Evolutionary conservation across 148 eudicot species (phyloP).

Genomic region (Camellia lanceoleosa): DNA sequence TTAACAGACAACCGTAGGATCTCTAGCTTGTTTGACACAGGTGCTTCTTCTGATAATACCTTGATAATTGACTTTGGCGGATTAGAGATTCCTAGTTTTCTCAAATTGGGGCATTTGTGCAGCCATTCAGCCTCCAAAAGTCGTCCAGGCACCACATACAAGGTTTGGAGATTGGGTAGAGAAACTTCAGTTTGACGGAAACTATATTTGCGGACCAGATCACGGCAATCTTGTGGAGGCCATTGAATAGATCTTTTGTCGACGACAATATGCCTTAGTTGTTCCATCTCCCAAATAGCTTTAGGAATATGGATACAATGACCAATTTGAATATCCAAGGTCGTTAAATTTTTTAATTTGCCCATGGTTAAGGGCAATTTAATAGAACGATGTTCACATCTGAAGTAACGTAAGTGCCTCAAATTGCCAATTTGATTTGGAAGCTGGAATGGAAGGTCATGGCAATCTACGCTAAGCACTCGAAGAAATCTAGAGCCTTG

Average conservation of each 20-base stretch:
- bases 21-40: not conserved
- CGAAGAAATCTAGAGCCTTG: not conserved
- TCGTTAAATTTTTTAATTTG: slow-evolving; percentile 4
- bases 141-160: not conserved
- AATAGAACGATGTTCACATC: not conserved
- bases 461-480: not conserved
- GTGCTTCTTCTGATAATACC: not conserved
- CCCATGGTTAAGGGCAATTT: not conserved
- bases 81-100: not conserved
- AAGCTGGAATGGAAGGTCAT: not conserved
- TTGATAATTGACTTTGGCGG: not conserved
- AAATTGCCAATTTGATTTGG: slow-evolving; percentile 12
- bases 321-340: not conserved
- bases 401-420: slow-evolving; percentile 5
- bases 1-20: not conserved
- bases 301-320: not conserved
- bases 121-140: not conserved
- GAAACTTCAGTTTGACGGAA: not conserved
- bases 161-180: slow-evolving; percentile 1
- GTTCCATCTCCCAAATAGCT: slow-evolving; percentile 1
- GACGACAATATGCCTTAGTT: slow-evolving; percentile 7
- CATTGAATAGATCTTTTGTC: too few relatives aligned
- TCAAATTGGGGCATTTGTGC: not conserved
- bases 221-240: too few relatives aligned
- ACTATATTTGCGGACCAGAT: too few relatives aligned